Evolutionary conservation across 2,329 filamentous ascomycete genomes (phyloP), one percentile per base, ranked within the genome.

Genomic region (Talaromyces albobiverticillius): DNA sequence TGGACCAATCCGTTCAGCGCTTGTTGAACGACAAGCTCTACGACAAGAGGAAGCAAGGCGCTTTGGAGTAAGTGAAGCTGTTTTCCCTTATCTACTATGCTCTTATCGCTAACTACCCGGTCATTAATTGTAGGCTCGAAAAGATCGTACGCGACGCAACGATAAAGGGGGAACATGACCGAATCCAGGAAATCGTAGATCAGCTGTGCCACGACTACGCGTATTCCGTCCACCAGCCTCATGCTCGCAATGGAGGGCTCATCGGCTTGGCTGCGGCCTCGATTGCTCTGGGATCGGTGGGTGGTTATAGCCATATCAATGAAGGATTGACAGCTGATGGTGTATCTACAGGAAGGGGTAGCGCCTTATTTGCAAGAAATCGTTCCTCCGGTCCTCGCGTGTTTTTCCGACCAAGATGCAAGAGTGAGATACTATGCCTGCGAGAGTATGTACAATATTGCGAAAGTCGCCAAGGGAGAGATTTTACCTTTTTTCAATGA

Each of bases 391-490:
- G 94, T 99, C 4, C 82, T 99, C 43, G 94, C 94, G 50, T 99
- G 95, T 78, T 99, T 99, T 73, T 90, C 89, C 55, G 95, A 99
- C 64, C 94, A 97, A 77, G 94, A 99, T 87, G 92, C 94, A 25
- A 84, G 94, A 55, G 94, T 97, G 29, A 84, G 94, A 60, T 99
- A 99, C 72, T 99, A 99, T 75, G 94, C 94, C 22, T 99, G 94
- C 75, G 94, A 99, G 77, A 95, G 92, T 72, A 99, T 99, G 94
- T 99, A 99, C 76, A 99, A 99, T 73, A 99, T 99, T 68, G 92
- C 94, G 67, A 99, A 99, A 76, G 94, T 99, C 46, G 94, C 93
- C 57, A 99, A 99, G 74, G 94, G 95, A 34, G 94, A 99, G 73
- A 94, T 99, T 18, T 75, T 99, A 60, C 83, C 95, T 38, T 99